Base-by-base conservation (phyloP, 768 basidiomycete genomes). In the Mycena metata region DNA sequence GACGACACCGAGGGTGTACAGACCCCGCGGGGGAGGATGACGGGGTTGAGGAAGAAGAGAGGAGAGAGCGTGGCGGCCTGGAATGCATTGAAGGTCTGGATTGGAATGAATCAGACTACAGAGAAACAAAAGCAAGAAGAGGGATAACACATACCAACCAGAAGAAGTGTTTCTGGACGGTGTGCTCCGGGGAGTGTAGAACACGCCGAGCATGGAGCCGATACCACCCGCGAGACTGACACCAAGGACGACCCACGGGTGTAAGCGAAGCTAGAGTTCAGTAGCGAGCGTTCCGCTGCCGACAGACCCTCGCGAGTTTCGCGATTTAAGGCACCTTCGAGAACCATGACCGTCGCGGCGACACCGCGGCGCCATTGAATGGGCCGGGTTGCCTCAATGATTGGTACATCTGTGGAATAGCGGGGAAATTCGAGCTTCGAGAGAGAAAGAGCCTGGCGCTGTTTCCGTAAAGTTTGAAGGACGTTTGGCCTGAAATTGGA, bases 191-290 rank as follows among this genome's bases (percentile, higher is more conserved):
- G 91, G 83, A 0, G 94, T 96, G 78, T 89, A 91, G 76, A 88
- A 88, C 2, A 89, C 89, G 49, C 91, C 94, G 85, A 93, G 89
- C 93, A 96, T 96, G 5, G 89, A 88, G 0, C 93, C 94, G 64
- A 96, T 93, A 67, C 89, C 87, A 16, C 93, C 93, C 16, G 84
- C 90, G 46, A 95, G 85, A 79, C 94, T 91, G 57, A 92, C 88
- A 69, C 93, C 94, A 49, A 95, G 86, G 3, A 96, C 92, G 60
- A 92, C 81, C 94, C 93, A 95, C 67, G 94, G 94, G 94, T 94
- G 73, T 95, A 96, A 74, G 88, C 89, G 84, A 95, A 96, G 63
- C 86, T 90, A 43, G 90, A 89, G 72, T 96, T 88, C 5, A 96
- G 83, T 74, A 92, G 88, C 13, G 86, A 86, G 64, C 84, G 89